Percentiles rank a stretch among this genome's conserved stretches.
Evolutionary conservation across 305 asterid species (phyloP).

Genomic region (Fraxinus latifolia): DNA sequence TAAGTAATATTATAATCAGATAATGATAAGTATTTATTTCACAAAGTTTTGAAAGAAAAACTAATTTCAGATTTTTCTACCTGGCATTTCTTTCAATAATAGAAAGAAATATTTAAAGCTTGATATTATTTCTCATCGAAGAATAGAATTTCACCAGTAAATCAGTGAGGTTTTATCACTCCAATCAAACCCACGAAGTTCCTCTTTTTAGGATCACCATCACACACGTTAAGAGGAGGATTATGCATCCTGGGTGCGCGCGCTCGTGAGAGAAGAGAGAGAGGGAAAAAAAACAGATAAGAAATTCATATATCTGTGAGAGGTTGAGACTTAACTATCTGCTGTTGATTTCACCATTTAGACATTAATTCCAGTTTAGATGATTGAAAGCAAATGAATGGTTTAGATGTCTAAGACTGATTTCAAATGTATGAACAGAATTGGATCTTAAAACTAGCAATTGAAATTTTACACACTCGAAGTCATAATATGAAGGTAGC

Average conservation of each 20-base stretch:
- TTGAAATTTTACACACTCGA: neutral
- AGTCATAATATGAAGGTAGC: neutral
- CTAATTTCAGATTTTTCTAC: neutral
- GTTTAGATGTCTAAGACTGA: neutral
- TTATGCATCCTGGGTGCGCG: neutral
- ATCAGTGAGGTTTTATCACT: neutral
- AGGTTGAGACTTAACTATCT: neutral
- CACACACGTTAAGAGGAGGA: neutral
- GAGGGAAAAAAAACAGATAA: neutral
- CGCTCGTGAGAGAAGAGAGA: neutral
- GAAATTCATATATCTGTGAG: neutral
- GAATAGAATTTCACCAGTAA: neutral
- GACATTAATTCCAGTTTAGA: neutral
- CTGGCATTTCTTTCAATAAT: neutral
- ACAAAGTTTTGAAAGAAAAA: neutral
- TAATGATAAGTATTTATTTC: neutral
- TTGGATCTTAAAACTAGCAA: neutral
- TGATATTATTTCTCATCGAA: neutral
- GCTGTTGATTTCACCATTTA: neutral
- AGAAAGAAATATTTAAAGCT: neutral
- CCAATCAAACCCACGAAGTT: neutral
- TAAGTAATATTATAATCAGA: neutral
- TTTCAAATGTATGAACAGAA: neutral
- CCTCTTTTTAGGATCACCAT: neutral
- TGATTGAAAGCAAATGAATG: neutral